A percentile compares a stretch with the other conserved stretches of the same genome.
phyloP scores from a whole-genome alignment of 139 green algal species.

The Choricystis sp. region DNA sequence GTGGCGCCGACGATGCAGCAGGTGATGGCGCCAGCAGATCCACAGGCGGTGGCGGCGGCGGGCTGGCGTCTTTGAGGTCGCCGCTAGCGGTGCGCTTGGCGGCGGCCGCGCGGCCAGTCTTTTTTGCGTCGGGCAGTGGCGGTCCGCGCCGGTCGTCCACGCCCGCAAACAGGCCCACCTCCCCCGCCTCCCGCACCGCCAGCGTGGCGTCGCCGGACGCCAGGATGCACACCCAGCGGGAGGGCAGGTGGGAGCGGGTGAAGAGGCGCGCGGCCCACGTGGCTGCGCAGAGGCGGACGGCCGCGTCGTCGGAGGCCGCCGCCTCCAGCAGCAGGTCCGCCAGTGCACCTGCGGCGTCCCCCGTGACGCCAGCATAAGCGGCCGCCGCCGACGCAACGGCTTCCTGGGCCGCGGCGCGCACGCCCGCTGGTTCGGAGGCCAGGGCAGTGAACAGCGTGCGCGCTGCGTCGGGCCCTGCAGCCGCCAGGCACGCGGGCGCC shows the following conservation, averaged over 20 bases:
- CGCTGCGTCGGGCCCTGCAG: slow-evolving; percentile 20
- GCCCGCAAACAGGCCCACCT: slow-evolving; percentile 12
- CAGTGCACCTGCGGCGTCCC: slow-evolving; percentile 14
- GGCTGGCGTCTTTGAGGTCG: neutral
- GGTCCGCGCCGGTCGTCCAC: too few relatives aligned
- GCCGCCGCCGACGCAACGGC: slow-evolving; percentile 23
- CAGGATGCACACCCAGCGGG: slow-evolving; percentile 27
- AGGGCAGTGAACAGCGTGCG: slow-evolving; percentile 29
- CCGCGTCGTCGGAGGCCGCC: slow-evolving; percentile 24
- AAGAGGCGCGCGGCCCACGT: slow-evolving; percentile 56
- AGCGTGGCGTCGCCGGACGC: slow-evolving; percentile 34
- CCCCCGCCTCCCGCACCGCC: slow-evolving; percentile 24
- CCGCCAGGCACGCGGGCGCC: slow-evolving; percentile 17
- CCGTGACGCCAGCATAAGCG: slow-evolving; percentile 22
- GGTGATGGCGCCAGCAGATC: too few relatives aligned
- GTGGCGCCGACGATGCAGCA: too few relatives aligned
- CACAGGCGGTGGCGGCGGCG: too few relatives aligned
- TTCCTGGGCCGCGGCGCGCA: slow-evolving; percentile 40
- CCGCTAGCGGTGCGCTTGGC: too few relatives aligned
- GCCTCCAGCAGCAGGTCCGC: slow-evolving; percentile 33
- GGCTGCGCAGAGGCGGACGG: slow-evolving; percentile 34
- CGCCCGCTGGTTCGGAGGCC: slow-evolving; percentile 24
- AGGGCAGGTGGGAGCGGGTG: slow-evolving; percentile 28
- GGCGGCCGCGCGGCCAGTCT: too few relatives aligned
- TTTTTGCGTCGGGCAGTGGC: too few relatives aligned